These are phyloP conservation scores for Fusarium sp. DNA, from an alignment of 2,329 filamentous ascomycete species.

Conservation along the genomic window DNA sequence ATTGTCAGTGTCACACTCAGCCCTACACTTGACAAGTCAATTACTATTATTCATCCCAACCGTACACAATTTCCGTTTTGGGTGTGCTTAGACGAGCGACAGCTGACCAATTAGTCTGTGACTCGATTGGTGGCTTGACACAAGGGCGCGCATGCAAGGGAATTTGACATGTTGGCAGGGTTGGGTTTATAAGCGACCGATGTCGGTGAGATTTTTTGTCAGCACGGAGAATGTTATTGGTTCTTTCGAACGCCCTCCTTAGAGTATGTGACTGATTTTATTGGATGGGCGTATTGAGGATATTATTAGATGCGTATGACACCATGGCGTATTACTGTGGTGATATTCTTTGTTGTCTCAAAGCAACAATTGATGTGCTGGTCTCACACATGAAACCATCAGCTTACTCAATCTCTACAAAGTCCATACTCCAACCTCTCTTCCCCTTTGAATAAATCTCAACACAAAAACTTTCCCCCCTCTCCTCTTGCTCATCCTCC, in stretches of 20 bases:
- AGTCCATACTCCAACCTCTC: constrained; percentile 37
- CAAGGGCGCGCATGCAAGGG: neutral
- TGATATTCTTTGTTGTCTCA: neutral
- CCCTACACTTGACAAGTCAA: neutral
- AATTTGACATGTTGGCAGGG: neutral
- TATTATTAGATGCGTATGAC: neutral
- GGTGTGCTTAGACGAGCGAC: neutral
- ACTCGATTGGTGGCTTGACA: neutral
- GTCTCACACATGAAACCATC: neutral
- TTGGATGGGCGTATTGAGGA: neutral
- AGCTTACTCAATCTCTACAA: constrained; percentile 31
- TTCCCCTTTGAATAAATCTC: constrained; percentile 32
- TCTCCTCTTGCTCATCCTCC: constrained; percentile 9
- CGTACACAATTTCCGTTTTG: neutral
- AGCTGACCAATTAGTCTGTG: neutral
- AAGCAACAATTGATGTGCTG: neutral
- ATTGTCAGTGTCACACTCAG: neutral
- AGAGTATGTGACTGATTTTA: neutral
- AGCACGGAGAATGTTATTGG: neutral
- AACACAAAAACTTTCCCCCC: constrained; percentile 17
- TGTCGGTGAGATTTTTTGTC: constrained; percentile 1
- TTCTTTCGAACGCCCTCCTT: neutral
- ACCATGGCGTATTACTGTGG: neutral
- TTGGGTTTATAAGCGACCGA: constrained; percentile 1
- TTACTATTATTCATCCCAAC: neutral